Base-by-base conservation (phyloP, 192 early-diverging fungal species). In the Gamsiella multidivaricata region DNA sequence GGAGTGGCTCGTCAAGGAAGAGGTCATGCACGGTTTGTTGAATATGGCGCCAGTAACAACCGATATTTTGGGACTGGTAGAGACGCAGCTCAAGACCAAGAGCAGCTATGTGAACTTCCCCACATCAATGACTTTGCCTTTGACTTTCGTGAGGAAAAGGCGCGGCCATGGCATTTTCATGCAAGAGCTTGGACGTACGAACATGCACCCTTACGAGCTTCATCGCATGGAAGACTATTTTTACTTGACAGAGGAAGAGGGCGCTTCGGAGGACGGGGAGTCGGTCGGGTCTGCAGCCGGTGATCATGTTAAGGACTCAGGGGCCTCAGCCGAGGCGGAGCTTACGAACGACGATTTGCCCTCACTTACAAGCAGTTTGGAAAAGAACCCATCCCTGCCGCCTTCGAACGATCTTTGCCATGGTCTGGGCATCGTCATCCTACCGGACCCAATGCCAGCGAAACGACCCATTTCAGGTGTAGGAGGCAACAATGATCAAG, bases 21-120 rank as follows among this genome's bases (percentile, higher is more conserved):
- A 94, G 74, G 84, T 94, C 22, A 88, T 94, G 84, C 88, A 91
- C 69, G 81, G 85, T 0, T 65, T 94, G 23, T 71, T 94, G 29
- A 76, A 85, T 22, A 74, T 90, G n/a, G 61, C 81, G 7, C 88
- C 89, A 10, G 74, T 90, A 6, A 83, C 86, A 1, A 67, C 82
- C 20, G 66, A 81, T 15, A 79, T 85, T 0, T 61, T 89, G 14
- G 59, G 72, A 33, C 83, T 84, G 67, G 79, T 87, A 17, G 84
- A 89, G 46, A 69, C 75, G 3, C 86, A 89, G 33, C 57, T 89
- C 45, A 83, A 81, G 56, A 83, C 74, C 36, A 85, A 86, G 67
- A 84, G 82, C 65, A 79, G 70, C 22, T 86, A 85, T 82, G 85
- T 86, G 0, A 80, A 84, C 66, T 87, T 88, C 50, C 86, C 87